phyloP scores from a whole-genome alignment of 768 basidiomycete genomes.

The Butyriboletus loyo region DNA sequence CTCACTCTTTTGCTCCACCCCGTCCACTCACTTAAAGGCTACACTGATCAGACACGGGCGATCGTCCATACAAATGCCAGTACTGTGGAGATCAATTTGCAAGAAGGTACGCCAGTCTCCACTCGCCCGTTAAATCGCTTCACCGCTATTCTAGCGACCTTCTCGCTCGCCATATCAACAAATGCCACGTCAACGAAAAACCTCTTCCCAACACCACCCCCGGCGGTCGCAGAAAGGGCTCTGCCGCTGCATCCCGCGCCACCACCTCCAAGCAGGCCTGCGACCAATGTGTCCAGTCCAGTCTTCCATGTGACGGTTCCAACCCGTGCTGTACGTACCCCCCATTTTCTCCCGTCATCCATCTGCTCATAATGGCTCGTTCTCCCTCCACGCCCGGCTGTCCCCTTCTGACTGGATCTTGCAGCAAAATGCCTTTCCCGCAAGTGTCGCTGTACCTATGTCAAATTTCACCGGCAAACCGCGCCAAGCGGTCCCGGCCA shows the following conservation, averaged over 20 bases:
- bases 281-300: constrained; percentile 78
- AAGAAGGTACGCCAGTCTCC: constrained; percentile 51
- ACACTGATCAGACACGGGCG: constrained; percentile 67
- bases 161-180: constrained; percentile 82
- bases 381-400: neutral
- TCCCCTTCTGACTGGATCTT: neutral
- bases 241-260: constrained; percentile 63
- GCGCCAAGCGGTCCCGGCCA: constrained; percentile 77
- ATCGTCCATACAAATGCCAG: constrained; percentile 86
- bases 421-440: constrained; percentile 72
- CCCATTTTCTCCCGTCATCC: neutral
- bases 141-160: constrained; percentile 56
- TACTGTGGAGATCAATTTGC: constrained; percentile 90
- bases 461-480: constrained; percentile 81
- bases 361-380: neutral
- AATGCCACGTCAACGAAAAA: constrained; percentile 82
- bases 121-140: constrained; percentile 6
- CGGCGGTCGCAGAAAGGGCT: constrained; percentile 57
- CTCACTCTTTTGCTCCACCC: constrained; percentile 22
- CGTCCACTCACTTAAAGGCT: neutral
- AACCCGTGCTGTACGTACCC: constrained; percentile 68
- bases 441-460: constrained; percentile 72
- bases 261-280: constrained; percentile 82
- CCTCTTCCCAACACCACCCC: constrained; percentile 34
- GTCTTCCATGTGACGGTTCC: constrained; percentile 72